phyloP scores from a whole-genome alignment of 768 basidiomycete species.

The Pisolithus tinctorius region DNA sequence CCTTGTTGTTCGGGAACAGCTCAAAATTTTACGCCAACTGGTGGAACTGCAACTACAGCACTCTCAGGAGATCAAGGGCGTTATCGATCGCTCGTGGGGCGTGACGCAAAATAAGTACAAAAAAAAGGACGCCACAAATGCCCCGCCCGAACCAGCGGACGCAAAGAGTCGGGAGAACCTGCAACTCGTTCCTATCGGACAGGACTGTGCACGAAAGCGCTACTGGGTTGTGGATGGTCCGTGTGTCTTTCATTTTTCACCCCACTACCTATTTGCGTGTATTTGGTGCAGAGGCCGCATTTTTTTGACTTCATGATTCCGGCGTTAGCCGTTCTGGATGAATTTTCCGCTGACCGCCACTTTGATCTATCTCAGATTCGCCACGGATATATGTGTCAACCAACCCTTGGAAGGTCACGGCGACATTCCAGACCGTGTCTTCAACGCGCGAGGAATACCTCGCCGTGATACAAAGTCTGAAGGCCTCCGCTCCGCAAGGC shows the following conservation, averaged over 20 bases:
- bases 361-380: slow-evolving; percentile 54
- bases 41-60: slow-evolving; percentile 80
- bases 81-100: slow-evolving; percentile 83
- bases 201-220: slow-evolving; percentile 68
- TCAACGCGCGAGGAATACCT: slow-evolving; percentile 71
- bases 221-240: slow-evolving; percentile 88
- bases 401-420: slow-evolving; percentile 86
- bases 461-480: slow-evolving; percentile 55
- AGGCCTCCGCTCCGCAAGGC: slow-evolving; percentile 39
- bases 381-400: slow-evolving; percentile 79
- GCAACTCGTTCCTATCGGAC: slow-evolving; percentile 66
- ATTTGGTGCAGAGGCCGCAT: slow-evolving; percentile 51
- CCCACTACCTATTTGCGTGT: slow-evolving; percentile 56
- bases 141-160: slow-evolving; percentile 52
- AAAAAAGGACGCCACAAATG: slow-evolving; percentile 58
- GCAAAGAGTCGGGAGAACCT: slow-evolving; percentile 61
- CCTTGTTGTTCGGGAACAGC: slow-evolving; percentile 36
- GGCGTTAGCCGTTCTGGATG: slow-evolving; percentile 30
- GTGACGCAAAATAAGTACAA: slow-evolving; percentile 80
- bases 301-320: slow-evolving; percentile 37
- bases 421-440: slow-evolving; percentile 65
- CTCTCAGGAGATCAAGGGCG: slow-evolving; percentile 57
- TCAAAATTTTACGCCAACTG: slow-evolving; percentile 76
- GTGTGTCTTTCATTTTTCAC: slow-evolving; percentile 43
- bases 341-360: slow-evolving; percentile 27